phyloP scores from a whole-genome alignment of 495 filamentous ascomycete species.

The Lindgomyces ingoldianus region DNA sequence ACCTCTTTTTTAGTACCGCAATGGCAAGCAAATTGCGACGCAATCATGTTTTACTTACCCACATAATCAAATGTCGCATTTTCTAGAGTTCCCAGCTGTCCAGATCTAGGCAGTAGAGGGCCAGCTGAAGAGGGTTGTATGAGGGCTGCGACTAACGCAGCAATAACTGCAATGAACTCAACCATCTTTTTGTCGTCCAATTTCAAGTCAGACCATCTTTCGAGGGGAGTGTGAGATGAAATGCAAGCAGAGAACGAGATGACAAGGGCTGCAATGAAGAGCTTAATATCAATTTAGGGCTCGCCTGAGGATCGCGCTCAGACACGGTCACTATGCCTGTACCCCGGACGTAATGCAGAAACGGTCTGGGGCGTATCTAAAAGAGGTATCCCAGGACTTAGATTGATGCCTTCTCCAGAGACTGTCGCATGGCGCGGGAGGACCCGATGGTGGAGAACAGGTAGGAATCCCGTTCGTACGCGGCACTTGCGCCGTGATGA shows the following conservation, averaged over 20 bases:
- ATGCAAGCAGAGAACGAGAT: neutral
- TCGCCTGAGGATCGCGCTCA: too few relatives aligned
- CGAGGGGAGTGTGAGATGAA: neutral
- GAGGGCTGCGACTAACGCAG: neutral
- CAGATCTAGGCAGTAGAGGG: neutral
- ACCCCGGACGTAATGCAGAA: too few relatives aligned
- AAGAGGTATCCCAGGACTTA: neutral
- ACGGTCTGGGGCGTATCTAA: too few relatives aligned
- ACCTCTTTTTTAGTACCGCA: neutral
- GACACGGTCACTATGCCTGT: too few relatives aligned
- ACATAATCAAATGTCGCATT: conserved; percentile 44
- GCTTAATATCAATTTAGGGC: too few relatives aligned
- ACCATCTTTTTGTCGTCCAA: conserved; percentile 4
- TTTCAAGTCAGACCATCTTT: neutral
- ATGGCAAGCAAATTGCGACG: neutral
- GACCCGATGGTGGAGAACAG: neutral
- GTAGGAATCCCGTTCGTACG: neutral
- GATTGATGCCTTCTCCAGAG: neutral
- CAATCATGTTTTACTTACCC: conserved; percentile 7
- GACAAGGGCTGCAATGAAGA: too few relatives aligned
- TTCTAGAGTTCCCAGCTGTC: neutral
- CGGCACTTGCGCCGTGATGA: neutral
- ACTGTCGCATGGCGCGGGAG: neutral
- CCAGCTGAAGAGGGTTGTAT: neutral
- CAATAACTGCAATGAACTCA: neutral